Percentiles rank a stretch among this genome's conserved stretches.
Conservation (phyloP, 441 rosid genomes). For the Viola pubescens region DNA sequence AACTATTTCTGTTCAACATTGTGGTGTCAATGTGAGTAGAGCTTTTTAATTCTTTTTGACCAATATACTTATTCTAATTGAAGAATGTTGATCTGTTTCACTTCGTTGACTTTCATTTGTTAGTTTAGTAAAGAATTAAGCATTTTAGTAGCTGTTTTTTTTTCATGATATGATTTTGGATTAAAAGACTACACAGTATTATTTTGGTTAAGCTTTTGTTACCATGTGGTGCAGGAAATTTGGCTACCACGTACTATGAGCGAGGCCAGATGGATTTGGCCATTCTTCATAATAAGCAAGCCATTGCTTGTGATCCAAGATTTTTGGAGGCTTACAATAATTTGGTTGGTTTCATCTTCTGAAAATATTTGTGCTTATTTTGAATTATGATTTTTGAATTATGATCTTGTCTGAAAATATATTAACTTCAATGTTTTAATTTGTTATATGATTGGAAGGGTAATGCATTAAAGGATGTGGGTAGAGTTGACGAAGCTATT, state of each 20-base stretch:
- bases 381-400: background rate
- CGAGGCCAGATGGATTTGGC: constrained; percentile 87
- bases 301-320: constrained; percentile 72
- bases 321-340: constrained; percentile 95
- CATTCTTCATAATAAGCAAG: constrained; percentile 83
- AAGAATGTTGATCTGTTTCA: too few species aligned
- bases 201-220: background rate
- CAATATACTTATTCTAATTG: too few species aligned
- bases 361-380: background rate
- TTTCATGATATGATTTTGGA: background rate
- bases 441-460: constrained; percentile 45
- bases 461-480: constrained; percentile 90
- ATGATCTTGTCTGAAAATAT: background rate
- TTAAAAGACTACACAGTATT: background rate
- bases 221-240: constrained; percentile 48
- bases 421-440: constrained; percentile 10
- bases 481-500: constrained; percentile 89
- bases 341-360: constrained; percentile 50
- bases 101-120: too few species aligned
- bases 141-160: too few species aligned
- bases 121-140: too few species aligned
- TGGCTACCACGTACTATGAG: constrained; percentile 86
- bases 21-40: too few species aligned
- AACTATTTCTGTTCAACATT: too few species aligned
- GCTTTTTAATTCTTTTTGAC: too few species aligned